Evolutionary conservation across 495 filamentous ascomycete species (phyloP).

Genomic region (Penicillium flavigenum): DNA sequence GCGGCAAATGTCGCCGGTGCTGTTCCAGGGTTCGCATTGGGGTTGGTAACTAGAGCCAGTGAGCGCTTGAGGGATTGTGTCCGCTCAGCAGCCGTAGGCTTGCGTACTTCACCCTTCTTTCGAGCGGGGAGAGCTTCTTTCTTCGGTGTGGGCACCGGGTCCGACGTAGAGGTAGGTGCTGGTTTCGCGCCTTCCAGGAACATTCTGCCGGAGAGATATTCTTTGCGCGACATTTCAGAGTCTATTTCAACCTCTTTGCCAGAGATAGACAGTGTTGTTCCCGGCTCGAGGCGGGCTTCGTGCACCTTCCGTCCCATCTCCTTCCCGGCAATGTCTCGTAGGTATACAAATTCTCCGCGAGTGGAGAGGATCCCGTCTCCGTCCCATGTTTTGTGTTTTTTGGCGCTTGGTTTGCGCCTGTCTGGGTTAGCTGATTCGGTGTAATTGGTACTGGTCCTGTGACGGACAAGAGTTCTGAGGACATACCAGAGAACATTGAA

Average conservation of each 20-base stretch:
- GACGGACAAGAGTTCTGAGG: neutral
- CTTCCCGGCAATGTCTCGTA: conserved; percentile 65
- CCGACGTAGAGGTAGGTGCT: neutral
- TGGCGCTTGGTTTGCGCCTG: conserved; percentile 72
- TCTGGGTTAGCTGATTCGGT: conserved; percentile 2
- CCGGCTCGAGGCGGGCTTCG: conserved; percentile 56
- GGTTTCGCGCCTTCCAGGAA: conserved; percentile 40
- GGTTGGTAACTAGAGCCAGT: conserved; percentile 19
- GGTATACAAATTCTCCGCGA: conserved; percentile 54
- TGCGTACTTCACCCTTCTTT: conserved; percentile 16
- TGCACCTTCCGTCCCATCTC: conserved; percentile 63
- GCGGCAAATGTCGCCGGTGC: conserved; percentile 27
- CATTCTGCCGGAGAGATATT: conserved; percentile 60
- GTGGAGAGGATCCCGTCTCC: conserved; percentile 72
- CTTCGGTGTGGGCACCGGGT: conserved; percentile 7
- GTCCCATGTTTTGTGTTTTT: conserved; percentile 87
- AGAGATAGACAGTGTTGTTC: conserved; percentile 61
- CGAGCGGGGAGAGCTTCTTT: conserved; percentile 27
- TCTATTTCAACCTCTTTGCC: conserved; percentile 79
- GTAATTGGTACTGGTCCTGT: neutral
- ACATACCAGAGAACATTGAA: conserved; percentile 68
- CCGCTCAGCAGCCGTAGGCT: conserved; percentile 12
- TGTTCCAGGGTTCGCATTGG: conserved; percentile 31
- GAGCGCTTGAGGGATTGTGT: conserved; percentile 22
- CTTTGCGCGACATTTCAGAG: conserved; percentile 57